Conservation (phyloP, 805 yeast species). For the Nakazawaea peltata region DNA sequence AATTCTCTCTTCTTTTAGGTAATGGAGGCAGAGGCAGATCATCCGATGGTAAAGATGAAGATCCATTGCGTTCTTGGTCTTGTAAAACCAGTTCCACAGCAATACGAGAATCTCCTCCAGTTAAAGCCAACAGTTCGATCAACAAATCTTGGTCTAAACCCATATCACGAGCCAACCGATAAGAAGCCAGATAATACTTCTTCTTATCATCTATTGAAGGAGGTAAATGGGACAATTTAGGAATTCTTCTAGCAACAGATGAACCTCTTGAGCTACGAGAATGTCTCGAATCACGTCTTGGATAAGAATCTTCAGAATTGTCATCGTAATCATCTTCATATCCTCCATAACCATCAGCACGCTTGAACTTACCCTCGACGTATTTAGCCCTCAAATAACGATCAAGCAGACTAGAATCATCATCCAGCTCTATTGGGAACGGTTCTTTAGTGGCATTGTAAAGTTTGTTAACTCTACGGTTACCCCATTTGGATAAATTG, state of each 20-base stretch:
- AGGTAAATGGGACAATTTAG: slow-evolving; percentile 35
- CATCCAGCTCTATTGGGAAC: slow-evolving; percentile 71
- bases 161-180: slow-evolving; percentile 36
- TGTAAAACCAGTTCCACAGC: slow-evolving; percentile 49
- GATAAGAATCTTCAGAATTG: slow-evolving; percentile 1
- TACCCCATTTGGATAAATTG: slow-evolving; percentile 40
- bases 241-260: background rate
- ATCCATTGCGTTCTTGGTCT: slow-evolving; percentile 17
- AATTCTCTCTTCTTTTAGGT: slow-evolving; percentile 30
- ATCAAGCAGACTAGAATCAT: slow-evolving; percentile 51
- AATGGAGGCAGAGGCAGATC: slow-evolving; percentile 41
- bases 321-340: background rate
- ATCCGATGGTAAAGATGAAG: slow-evolving; percentile 14
- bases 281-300: background rate
- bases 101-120: slow-evolving; percentile 49
- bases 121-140: slow-evolving; percentile 53
- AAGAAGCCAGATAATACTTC: slow-evolving; percentile 42
- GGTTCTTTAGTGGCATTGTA: slow-evolving; percentile 70
- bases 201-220: slow-evolving; percentile 45
- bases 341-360: slow-evolving; percentile 24
- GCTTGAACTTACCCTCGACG: slow-evolving; percentile 49
- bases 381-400: slow-evolving; percentile 62
- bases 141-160: slow-evolving; percentile 56
- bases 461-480: slow-evolving; percentile 44
- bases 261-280: background rate